phyloP scores from a whole-genome alignment of 1,284 basidiomycete species.

The Cryptococcus neoformans region DNA sequence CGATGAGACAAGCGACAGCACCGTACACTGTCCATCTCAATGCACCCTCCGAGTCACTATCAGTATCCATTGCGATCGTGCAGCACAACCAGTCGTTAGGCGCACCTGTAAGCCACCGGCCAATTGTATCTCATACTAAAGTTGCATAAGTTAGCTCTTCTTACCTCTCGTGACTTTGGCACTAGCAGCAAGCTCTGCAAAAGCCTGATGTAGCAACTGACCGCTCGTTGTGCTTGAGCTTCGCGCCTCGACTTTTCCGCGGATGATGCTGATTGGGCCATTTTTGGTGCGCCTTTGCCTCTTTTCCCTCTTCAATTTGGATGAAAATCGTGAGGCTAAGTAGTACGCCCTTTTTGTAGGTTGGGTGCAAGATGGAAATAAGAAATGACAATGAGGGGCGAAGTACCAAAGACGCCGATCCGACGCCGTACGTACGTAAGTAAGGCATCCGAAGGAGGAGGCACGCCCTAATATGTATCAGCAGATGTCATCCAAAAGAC shows the following conservation, averaged over 20 bases:
- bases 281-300: too few relatives aligned
- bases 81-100: background rate
- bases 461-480: background rate
- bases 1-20: conserved; percentile 60
- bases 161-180: background rate
- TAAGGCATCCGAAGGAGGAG: too few relatives aligned
- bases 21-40: conserved; percentile 58
- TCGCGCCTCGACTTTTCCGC: conserved; percentile 33
- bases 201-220: conserved; percentile 6
- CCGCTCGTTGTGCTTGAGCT: conserved; percentile 38
- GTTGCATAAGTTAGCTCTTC: background rate
- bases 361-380: too few relatives aligned
- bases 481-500: too few relatives aligned
- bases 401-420: too few relatives aligned
- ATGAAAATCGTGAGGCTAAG: too few relatives aligned
- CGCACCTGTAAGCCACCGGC: conserved; percentile 33
- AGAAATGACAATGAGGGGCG: too few relatives aligned
- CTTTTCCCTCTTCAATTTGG: too few relatives aligned
- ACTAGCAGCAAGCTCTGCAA: background rate
- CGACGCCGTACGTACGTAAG: too few relatives aligned
- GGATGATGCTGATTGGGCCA: too few relatives aligned
- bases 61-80: background rate
- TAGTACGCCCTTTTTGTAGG: too few relatives aligned
- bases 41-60: conserved; percentile 55
- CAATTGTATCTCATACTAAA: conserved; percentile 40